phyloP scores from a whole-genome alignment of 108 stramenopile genomes.

The Conticribra guillardii region DNA sequence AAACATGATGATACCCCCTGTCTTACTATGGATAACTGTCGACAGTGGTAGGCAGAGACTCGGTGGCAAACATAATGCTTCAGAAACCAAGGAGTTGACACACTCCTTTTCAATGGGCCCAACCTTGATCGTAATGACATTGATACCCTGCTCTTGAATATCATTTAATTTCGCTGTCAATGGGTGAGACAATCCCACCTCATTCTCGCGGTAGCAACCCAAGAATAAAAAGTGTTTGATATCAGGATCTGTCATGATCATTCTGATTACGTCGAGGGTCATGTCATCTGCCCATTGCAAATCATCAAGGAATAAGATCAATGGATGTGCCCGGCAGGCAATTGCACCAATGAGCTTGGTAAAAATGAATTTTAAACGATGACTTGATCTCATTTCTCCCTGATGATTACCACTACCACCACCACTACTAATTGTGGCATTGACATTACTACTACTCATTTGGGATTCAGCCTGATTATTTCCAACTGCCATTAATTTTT shows the following conservation, averaged over 20 bases:
- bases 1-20: conserved; percentile 36
- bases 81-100: conserved; percentile 31
- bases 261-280: neutral
- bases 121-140: conserved; percentile 27
- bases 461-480: too few species aligned
- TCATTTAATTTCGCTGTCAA: conserved; percentile 25
- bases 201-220: conserved; percentile 45
- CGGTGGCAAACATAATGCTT: conserved; percentile 31
- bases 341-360: neutral
- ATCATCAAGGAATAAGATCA: neutral
- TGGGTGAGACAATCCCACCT: conserved; percentile 28
- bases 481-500: conserved; percentile 10
- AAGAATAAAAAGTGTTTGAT: conserved; percentile 26
- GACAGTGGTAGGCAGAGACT: conserved; percentile 29
- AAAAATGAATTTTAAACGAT: neutral
- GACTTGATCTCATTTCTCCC: neutral
- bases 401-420: neutral
- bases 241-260: neutral
- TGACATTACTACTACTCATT: too few species aligned
- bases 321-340: neutral
- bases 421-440: too few species aligned
- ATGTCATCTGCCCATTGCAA: neutral
- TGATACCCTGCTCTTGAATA: conserved; percentile 22
- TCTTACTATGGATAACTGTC: conserved; percentile 23
- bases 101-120: conserved; percentile 38